Conservation (phyloP, 305 asterid genomes). For the Striga hermonthica region DNA sequence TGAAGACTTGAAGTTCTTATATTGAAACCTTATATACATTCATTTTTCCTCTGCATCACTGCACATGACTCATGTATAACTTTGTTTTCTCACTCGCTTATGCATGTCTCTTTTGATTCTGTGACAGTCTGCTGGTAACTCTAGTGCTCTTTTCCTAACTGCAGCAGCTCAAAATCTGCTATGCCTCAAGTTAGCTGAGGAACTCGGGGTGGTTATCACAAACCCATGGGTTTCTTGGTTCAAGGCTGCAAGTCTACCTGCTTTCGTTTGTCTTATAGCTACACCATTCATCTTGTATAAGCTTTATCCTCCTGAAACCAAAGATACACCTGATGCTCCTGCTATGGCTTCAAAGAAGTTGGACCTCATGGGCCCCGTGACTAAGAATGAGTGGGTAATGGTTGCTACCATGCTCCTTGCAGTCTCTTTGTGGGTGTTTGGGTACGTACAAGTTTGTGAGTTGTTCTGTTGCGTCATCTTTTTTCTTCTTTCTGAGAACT, state of each 20-base stretch:
- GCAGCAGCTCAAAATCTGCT: slow-evolving; percentile 98
- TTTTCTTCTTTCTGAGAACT: no score
- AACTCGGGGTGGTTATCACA: slow-evolving; percentile 76
- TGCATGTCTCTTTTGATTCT: slow-evolving; percentile 40
- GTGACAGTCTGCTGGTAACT: slow-evolving; percentile 90
- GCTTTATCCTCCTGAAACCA: slow-evolving; percentile 87
- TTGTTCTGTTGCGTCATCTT: neutral
- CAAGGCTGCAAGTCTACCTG: slow-evolving; percentile 92
- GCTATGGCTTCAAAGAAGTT: slow-evolving; percentile 82
- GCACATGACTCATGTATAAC: slow-evolving; percentile 20
- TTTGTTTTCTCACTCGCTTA: slow-evolving; percentile 34
- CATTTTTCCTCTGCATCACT: neutral
- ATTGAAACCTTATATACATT: no score
- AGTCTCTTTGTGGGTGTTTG: slow-evolving; percentile 85
- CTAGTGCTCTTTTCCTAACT: slow-evolving; percentile 98
- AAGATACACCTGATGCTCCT: slow-evolving; percentile 96
- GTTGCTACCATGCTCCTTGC: slow-evolving; percentile 95
- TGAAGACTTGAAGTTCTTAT: no score
- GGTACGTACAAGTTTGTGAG: slow-evolving; percentile 47
- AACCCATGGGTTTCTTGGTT: slow-evolving; percentile 97
- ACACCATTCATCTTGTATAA: slow-evolving; percentile 82
- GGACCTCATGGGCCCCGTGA: slow-evolving; percentile 82
- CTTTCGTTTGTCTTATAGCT: slow-evolving; percentile 66
- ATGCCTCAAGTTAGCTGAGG: slow-evolving; percentile 94
- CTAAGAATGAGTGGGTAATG: slow-evolving; percentile 88